These are phyloP conservation scores for Trichoderma polysporum DNA, from an alignment of 2,329 filamentous ascomycete species.

Conservation along the genomic window DNA sequence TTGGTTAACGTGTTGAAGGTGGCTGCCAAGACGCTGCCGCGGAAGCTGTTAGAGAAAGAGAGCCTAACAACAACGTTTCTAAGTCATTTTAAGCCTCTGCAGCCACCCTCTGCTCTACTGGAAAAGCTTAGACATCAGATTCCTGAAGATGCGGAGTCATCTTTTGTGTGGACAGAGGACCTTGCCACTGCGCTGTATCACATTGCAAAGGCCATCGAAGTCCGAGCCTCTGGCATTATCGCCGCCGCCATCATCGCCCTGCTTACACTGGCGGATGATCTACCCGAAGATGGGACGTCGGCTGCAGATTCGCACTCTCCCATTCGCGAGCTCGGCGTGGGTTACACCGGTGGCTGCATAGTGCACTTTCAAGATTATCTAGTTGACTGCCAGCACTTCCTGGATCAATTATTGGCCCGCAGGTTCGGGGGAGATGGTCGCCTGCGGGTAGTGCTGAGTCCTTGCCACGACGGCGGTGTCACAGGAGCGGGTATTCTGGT, in stretches of 20 bases:
- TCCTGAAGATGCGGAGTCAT: constrained; percentile 43
- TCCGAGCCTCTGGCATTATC: constrained; percentile 70
- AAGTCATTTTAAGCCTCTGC: constrained; percentile 63
- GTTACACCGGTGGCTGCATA: constrained; percentile 79
- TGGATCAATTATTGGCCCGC: constrained; percentile 53
- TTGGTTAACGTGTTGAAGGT: constrained; percentile 47
- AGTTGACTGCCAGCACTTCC: constrained; percentile 65
- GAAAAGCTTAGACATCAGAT: constrained; percentile 53
- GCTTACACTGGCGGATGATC: constrained; percentile 66
- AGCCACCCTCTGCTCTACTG: constrained; percentile 41
- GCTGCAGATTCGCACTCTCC: constrained; percentile 18
- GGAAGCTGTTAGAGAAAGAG: constrained; percentile 56
- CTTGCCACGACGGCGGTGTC: constrained; percentile 62
- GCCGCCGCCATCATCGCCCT: constrained; percentile 72
- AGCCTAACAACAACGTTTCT: constrained; percentile 71
- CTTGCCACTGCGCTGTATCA: constrained; percentile 60
- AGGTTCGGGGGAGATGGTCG: constrained; percentile 33
- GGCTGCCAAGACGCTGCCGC: constrained; percentile 50
- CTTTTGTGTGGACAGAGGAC: constrained; percentile 63
- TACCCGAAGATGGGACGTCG: constrained; percentile 41
- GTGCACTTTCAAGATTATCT: constrained; percentile 76
- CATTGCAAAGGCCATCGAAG: constrained; percentile 69
- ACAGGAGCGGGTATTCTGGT: constrained; percentile 62
- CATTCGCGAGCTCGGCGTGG: constrained; percentile 64
- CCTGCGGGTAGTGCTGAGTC: constrained; percentile 49